Conservation (phyloP, 805 yeast genomes). For the Schizosaccharomyces cryophilus region DNA sequence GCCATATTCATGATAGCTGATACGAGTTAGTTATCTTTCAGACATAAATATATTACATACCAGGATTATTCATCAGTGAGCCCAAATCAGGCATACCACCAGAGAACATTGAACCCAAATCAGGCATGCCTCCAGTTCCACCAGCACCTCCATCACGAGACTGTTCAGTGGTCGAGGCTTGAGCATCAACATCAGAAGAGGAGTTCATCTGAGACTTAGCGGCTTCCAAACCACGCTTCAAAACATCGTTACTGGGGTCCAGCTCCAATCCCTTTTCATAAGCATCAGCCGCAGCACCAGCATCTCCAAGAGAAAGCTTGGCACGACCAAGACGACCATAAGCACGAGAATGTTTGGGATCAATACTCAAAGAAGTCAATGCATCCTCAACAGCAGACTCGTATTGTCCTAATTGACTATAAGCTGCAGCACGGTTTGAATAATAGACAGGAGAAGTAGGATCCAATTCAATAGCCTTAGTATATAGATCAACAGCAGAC, state of each 20-base stretch:
- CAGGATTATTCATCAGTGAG: slow-evolving; percentile 71
- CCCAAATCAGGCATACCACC: slow-evolving; percentile 52
- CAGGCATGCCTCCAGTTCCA: slow-evolving; percentile 38
- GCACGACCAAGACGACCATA: slow-evolving; percentile 91
- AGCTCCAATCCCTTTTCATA: slow-evolving; percentile 66
- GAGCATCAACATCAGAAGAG: slow-evolving; percentile 10
- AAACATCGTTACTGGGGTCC: slow-evolving; percentile 77
- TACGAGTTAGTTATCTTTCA: neutral
- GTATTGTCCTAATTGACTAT: slow-evolving; percentile 52
- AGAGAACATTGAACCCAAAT: slow-evolving; percentile 32
- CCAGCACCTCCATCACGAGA: slow-evolving; percentile 6
- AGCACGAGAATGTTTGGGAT: slow-evolving; percentile 69
- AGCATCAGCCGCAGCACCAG: slow-evolving; percentile 72
- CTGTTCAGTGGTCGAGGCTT: slow-evolving; percentile 4
- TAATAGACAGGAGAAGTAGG: slow-evolving; percentile 59
- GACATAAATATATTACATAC: slow-evolving; percentile 21
- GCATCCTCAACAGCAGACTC: slow-evolving; percentile 68
- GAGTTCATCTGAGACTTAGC: slow-evolving; percentile 62
- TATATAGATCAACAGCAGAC: slow-evolving; percentile 50
- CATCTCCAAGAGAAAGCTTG: slow-evolving; percentile 78
- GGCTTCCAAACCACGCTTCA: slow-evolving; percentile 81
- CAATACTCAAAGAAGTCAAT: slow-evolving; percentile 47
- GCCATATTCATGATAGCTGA: slow-evolving; percentile 35
- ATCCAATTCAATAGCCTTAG: slow-evolving; percentile 49
- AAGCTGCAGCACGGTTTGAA: slow-evolving; percentile 93